Evolutionary conservation across 208 protist species (phyloP).

Genomic region (Leishmania braziliensis): DNA sequence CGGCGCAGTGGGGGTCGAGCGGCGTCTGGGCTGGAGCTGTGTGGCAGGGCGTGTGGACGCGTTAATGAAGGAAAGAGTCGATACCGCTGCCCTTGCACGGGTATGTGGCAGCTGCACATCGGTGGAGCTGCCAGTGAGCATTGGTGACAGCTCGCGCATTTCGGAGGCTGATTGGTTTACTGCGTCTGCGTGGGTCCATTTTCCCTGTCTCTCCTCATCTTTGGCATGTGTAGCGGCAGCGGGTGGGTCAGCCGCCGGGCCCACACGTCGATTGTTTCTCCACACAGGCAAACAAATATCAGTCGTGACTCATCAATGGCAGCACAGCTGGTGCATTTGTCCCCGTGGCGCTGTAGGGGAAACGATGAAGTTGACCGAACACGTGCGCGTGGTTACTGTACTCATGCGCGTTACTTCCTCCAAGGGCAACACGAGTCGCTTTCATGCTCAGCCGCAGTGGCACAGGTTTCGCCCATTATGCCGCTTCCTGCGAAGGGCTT

Average conservation of each 20-base stretch:
- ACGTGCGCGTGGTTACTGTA: background rate
- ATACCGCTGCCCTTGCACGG: background rate
- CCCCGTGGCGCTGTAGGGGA: background rate
- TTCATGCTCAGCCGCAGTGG: background rate
- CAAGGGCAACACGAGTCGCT: background rate
- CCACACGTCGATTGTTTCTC: too few species aligned
- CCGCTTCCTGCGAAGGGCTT: background rate
- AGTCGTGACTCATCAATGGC: background rate
- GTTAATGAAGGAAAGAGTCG: background rate
- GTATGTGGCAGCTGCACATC: too few species aligned
- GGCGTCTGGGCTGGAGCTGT: background rate
- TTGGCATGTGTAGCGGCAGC: background rate
- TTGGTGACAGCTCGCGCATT: too few species aligned
- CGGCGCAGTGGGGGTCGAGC: too few species aligned
- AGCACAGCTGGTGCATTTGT: background rate
- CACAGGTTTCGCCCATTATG: background rate
- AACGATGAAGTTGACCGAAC: background rate
- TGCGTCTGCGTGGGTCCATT: too few species aligned
- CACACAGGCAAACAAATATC: too few species aligned
- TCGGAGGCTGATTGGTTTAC: too few species aligned
- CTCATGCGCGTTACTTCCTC: background rate
- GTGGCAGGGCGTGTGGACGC: background rate
- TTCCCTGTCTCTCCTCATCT: background rate
- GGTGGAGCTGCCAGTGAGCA: too few species aligned
- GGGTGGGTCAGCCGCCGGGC: background rate